Evolutionary conservation across 2,329 filamentous ascomycete species (phyloP).

Genomic region (Capronia americana): DNA sequence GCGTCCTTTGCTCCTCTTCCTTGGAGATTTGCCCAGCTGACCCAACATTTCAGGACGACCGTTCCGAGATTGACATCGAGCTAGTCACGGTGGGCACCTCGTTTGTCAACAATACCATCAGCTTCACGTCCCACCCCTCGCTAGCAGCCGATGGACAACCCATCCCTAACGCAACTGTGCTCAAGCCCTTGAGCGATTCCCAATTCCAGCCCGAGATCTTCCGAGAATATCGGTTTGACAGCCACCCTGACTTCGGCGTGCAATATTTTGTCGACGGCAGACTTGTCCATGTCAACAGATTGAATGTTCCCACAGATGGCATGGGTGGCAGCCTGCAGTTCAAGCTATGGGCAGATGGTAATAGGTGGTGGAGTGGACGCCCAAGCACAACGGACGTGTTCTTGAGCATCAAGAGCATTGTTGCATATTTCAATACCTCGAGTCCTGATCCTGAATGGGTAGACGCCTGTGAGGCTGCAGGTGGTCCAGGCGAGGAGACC

Average conservation of each 20-base stretch:
- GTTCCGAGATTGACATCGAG: constrained; percentile 43
- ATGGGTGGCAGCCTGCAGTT: constrained; percentile 39
- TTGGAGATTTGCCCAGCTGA: not conserved
- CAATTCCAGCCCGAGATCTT: constrained; percentile 29
- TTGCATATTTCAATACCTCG: constrained; percentile 42
- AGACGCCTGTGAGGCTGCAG: constrained; percentile 35
- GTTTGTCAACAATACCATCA: constrained; percentile 39
- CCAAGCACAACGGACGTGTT: constrained; percentile 42
- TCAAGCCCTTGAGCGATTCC: constrained; percentile 34
- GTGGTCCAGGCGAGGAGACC: constrained; percentile 38
- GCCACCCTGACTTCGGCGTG: constrained; percentile 33
- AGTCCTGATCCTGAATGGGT: constrained; percentile 24
- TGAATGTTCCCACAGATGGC: constrained; percentile 35
- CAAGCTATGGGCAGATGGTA: constrained; percentile 44
- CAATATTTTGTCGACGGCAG: constrained; percentile 41
- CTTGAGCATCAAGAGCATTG: constrained; percentile 38
- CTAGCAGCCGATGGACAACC: constrained; percentile 34
- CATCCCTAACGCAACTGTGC: constrained; percentile 39
- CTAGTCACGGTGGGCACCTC: constrained; percentile 41
- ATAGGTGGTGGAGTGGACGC: constrained; percentile 40
- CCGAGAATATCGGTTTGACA: constrained; percentile 44
- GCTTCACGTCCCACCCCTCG: constrained; percentile 43
- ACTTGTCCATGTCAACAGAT: constrained; percentile 35
- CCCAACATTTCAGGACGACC: constrained; percentile 38
- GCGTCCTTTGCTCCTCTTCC: constrained; percentile 2